These are phyloP conservation scores for Lepiota venenata DNA, from an alignment of 768 basidiomycete genomes.

Conservation along the genomic window DNA sequence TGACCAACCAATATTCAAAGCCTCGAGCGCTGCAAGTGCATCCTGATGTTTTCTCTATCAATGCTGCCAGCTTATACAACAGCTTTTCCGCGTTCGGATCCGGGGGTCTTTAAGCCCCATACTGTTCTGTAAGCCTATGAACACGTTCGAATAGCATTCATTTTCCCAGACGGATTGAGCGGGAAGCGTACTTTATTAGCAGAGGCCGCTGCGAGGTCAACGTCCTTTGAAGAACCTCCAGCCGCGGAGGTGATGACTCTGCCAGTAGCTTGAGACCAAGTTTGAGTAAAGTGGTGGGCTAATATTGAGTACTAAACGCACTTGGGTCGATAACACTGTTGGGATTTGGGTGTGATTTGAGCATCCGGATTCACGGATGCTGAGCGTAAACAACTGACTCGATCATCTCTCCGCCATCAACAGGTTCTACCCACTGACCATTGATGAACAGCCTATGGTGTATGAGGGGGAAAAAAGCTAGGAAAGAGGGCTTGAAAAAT, in stretches of 20 bases:
- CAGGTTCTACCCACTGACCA: conserved; percentile 23
- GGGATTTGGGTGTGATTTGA: background rate
- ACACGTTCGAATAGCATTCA: background rate
- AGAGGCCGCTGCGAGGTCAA: conserved; percentile 57
- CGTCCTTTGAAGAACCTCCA: conserved; percentile 40
- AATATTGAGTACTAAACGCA: conserved; percentile 9
- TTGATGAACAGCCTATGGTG: conserved; percentile 19
- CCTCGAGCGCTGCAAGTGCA: conserved; percentile 69
- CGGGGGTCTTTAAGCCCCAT: conserved; percentile 68
- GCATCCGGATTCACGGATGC: background rate
- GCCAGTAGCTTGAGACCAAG: conserved; percentile 44
- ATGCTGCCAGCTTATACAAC: conserved; percentile 59
- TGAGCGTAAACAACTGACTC: conserved; percentile 15
- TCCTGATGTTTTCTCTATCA: conserved; percentile 62
- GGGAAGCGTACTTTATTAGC: conserved; percentile 39
- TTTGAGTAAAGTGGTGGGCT: background rate
- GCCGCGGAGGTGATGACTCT: conserved; percentile 47
- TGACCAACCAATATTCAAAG: conserved; percentile 58
- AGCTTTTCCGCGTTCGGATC: conserved; percentile 49
- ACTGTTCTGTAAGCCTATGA: conserved; percentile 41
- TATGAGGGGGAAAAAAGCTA: background rate
- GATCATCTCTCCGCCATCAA: conserved; percentile 16
- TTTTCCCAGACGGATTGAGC: too few relatives aligned
- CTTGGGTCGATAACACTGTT: conserved; percentile 54
- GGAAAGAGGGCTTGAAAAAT: background rate